Evolutionary conservation across 768 basidiomycete genomes (phyloP).

Genomic region (Podaxis rugospora): DNA sequence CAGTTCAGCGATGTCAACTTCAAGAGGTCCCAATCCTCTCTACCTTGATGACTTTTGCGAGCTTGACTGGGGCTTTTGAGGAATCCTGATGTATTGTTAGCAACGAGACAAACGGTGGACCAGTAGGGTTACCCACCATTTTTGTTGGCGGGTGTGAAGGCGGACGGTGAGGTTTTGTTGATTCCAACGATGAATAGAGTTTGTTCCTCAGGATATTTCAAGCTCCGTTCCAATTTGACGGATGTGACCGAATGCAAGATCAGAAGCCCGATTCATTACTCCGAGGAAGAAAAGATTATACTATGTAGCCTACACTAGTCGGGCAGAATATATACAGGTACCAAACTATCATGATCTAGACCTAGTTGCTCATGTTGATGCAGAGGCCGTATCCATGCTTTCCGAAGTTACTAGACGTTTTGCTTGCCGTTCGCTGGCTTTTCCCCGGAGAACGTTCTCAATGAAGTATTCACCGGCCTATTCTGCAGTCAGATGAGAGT

Average conservation of each 20-base stretch:
- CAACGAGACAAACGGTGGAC: neutral
- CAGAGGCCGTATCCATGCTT: neutral
- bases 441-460: slow-evolving; percentile 79
- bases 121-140: slow-evolving; percentile 28
- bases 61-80: slow-evolving; percentile 91
- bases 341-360: neutral
- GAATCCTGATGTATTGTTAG: slow-evolving; percentile 53
- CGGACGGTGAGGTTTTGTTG: slow-evolving; percentile 25
- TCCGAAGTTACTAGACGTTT: neutral
- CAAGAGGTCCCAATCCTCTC: slow-evolving; percentile 3
- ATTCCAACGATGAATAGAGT: slow-evolving; percentile 27
- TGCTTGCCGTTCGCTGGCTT: slow-evolving; percentile 30
- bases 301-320: neutral
- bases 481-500: slow-evolving; percentile 10
- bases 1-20: slow-evolving; percentile 10
- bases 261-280: neutral
- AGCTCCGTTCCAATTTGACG: slow-evolving; percentile 24
- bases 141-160: slow-evolving; percentile 18
- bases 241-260: slow-evolving; percentile 3
- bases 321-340: neutral
- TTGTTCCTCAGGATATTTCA: slow-evolving; percentile 16
- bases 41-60: slow-evolving; percentile 97
- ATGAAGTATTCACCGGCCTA: slow-evolving; percentile 97
- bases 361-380: neutral
- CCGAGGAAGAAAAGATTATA: neutral